Base-by-base conservation (phyloP, 192 early-diverging fungal species). In the Coemansia sp. region DNA sequence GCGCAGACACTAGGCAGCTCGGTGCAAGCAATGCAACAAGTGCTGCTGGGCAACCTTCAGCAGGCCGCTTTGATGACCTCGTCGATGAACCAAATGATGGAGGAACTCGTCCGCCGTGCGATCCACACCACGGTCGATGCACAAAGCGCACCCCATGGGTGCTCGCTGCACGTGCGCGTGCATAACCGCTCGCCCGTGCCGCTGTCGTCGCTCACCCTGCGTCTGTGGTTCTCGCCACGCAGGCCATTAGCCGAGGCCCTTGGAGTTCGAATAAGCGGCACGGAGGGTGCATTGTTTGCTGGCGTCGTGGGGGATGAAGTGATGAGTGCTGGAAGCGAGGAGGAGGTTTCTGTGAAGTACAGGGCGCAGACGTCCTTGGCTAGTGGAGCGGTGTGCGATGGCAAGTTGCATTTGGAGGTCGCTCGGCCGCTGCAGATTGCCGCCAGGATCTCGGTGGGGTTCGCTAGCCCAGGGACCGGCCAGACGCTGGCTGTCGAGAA, bases 61-160 rank as follows among this genome's bases (percentile, higher is more conserved):
- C 75, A 71, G 55, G 75, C 69, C 8, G 69, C 62, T 19, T 69
- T 65, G 59, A 64, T 78, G 75, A 78, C 66, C 14, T 41, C 62
- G 42, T 71, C 75, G 27, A 71, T 78, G 75, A 78, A 78, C 47
- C 52, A 45, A 21, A 78, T 78, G 75, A 78, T 78, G 75, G 75
- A 78, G 55, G 75, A 78, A 27, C 57, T 78, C 12, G 69, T 78
- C 15, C 46, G 49, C 41, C 60, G 69, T 11, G 66, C 75, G 3
- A 51, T 78, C n/a, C 64, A 58, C n/a, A 49, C 65, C 6, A 33
- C 58, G 34, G 66, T 78, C 12, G 54, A 67, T 44, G 64, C 74
- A 4, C n/a, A 57, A n/a, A 41, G 25, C 62, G 12, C 18, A 27
- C 10, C 42, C 27, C 27, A 7, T 2, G 27, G 27, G 27, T 52